A percentile compares a stretch with the other conserved stretches of the same genome.
Conservation (phyloP, 371 early-diverging fungal species). For the Mucor plumbeus region DNA sequence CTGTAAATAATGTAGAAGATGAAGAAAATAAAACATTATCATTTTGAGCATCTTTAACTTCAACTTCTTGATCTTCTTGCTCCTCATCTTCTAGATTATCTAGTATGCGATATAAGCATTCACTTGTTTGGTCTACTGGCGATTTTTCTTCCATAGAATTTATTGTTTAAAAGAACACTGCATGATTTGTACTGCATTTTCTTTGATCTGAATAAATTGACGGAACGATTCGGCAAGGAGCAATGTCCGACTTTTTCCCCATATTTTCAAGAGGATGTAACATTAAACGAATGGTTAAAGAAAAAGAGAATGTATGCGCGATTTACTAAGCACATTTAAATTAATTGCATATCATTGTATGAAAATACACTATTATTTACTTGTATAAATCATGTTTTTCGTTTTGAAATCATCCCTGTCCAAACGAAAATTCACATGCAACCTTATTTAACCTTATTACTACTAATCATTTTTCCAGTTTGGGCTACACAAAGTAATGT, state of each 20-base stretch:
- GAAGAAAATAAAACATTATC: neutral
- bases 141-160: neutral
- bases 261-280: neutral
- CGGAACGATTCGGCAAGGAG: neutral
- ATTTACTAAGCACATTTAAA: too few species aligned
- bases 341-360: too few species aligned
- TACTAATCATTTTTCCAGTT: slow-evolving; percentile 5
- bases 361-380: neutral
- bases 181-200: neutral
- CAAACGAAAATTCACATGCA: slow-evolving; percentile 1
- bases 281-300: neutral
- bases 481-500: neutral
- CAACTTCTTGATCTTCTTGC: neutral
- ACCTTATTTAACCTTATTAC: neutral
- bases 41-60: neutral
- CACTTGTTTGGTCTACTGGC: neutral
- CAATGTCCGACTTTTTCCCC: slow-evolving; percentile 11
- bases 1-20: neutral
- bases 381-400: neutral
- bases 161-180: neutral
- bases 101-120: neutral
- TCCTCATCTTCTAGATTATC: neutral
- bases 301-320: neutral
- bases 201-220: neutral
- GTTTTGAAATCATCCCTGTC: neutral